Percentiles rank a stretch among this genome's conserved stretches.
These are phyloP conservation scores for Corchorus capsularis DNA, from an alignment of 345 rosid species.

Conservation along the genomic window DNA sequence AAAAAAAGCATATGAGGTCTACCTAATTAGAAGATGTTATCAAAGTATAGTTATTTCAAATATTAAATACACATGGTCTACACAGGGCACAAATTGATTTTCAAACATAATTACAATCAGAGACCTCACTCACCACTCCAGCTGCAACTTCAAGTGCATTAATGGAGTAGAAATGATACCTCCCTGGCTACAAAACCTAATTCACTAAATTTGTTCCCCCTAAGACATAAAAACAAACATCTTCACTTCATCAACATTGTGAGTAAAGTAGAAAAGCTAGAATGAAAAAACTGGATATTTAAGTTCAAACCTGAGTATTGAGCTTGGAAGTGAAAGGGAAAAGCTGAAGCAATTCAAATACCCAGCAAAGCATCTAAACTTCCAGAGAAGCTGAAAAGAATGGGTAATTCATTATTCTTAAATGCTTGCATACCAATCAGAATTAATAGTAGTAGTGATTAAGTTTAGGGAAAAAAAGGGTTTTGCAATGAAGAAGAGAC, in stretches of 20 bases:
- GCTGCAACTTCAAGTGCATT: constrained; percentile 19
- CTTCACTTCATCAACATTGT: constrained; percentile 4
- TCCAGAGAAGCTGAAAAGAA: constrained; percentile 27
- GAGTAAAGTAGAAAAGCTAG: constrained; percentile 11
- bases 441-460: constrained; percentile 4
- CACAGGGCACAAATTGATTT: not conserved
- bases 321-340: not conserved
- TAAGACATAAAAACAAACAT: not conserved
- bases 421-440: constrained; percentile 15
- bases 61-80: constrained; percentile 22
- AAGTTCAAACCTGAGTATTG: not conserved
- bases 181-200: constrained; percentile 3
- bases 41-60: constrained; percentile 17
- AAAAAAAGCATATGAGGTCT: not conserved
- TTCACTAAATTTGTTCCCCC: not conserved
- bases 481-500: constrained; percentile 17
- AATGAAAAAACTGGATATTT: not conserved
- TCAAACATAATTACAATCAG: not conserved
- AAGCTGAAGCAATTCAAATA: constrained; percentile 5
- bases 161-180: constrained; percentile 6
- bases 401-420: constrained; percentile 25
- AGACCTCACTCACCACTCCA: constrained; percentile 14
- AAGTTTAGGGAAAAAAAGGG: not conserved
- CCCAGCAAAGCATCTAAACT: constrained; percentile 21
- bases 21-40: constrained; percentile 20